phyloP scores from a whole-genome alignment of 2,329 filamentous ascomycete genomes.

The Colletotrichum horii region DNA sequence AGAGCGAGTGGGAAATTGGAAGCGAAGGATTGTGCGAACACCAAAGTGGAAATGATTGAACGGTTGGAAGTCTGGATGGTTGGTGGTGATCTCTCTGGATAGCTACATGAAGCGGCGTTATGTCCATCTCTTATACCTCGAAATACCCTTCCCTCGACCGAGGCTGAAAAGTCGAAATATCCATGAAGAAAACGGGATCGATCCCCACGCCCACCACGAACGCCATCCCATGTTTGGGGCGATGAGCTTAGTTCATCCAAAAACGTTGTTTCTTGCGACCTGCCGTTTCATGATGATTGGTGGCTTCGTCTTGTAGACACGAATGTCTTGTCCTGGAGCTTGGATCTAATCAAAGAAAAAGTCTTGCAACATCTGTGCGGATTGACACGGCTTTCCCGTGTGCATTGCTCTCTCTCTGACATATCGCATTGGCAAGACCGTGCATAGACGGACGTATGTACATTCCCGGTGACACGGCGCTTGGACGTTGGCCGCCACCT shows the following conservation, averaged over 20 bases:
- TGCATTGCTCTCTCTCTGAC: not conserved
- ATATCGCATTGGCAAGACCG: not conserved
- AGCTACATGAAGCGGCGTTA: not conserved
- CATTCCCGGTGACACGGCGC: not conserved
- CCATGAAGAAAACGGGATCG: not conserved
- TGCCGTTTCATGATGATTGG: slow-evolving; percentile 17
- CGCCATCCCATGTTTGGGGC: not conserved
- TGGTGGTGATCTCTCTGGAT: not conserved
- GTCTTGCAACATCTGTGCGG: not conserved
- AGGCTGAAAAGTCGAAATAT: not conserved
- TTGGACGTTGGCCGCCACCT: not conserved
- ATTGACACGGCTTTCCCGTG: not conserved
- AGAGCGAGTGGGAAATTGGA: not conserved
- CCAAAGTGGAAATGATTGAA: not conserved
- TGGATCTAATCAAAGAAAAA: not conserved
- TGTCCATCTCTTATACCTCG: slow-evolving; percentile 5
- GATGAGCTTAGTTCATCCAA: not conserved
- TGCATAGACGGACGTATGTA: not conserved
- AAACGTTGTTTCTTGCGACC: slow-evolving; percentile 12
- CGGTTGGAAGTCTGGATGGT: not conserved
- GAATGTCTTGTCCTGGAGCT: slow-evolving; percentile 1
- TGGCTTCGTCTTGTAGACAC: not conserved
- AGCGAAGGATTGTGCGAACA: not conserved
- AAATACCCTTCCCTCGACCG: not conserved
- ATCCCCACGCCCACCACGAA: not conserved